These are phyloP conservation scores for Clausena lansium DNA, from an alignment of 345 rosid genomes.

Conservation along the genomic window DNA sequence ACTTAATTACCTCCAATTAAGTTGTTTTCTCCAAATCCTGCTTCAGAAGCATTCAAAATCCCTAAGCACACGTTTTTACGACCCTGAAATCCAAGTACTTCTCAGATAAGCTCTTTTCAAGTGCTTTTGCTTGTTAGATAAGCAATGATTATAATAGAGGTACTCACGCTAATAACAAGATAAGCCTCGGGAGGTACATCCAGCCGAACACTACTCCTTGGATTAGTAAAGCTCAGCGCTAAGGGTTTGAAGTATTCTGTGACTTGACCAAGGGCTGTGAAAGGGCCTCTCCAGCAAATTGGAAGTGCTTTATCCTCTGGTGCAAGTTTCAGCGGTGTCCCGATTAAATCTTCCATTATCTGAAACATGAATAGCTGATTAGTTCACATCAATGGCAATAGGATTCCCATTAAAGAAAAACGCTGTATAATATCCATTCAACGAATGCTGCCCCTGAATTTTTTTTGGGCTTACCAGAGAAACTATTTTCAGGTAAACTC, in stretches of 20 bases:
- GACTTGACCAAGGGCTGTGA: conserved; percentile 11
- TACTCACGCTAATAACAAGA: conserved; percentile 27
- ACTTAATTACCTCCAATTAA: conserved; percentile 25
- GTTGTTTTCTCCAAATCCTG: conserved; percentile 14
- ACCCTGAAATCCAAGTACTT: conserved; percentile 10
- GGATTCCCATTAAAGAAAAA: neutral
- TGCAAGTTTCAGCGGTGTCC: neutral
- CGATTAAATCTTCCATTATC: conserved; percentile 12
- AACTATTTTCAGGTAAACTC: neutral
- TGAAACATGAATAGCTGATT: neutral
- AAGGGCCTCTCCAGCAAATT: conserved; percentile 27
- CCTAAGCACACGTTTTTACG: conserved; percentile 31
- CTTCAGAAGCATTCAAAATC: conserved; percentile 18
- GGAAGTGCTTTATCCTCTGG: conserved; percentile 20
- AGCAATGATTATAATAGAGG: neutral
- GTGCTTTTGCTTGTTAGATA: neutral
- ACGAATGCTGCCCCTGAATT: neutral
- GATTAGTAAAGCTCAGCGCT: conserved; percentile 17
- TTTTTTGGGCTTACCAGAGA: neutral
- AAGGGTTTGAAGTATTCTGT: conserved; percentile 19
- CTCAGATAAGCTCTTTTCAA: neutral
- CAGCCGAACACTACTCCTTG: conserved; percentile 4
- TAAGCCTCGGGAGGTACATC: conserved; percentile 21
- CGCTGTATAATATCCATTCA: neutral
- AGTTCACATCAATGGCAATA: neutral